These are phyloP conservation scores for Geranomyces variabilis DNA, from an alignment of 192 early-diverging fungal species.

Conservation along the genomic window DNA sequence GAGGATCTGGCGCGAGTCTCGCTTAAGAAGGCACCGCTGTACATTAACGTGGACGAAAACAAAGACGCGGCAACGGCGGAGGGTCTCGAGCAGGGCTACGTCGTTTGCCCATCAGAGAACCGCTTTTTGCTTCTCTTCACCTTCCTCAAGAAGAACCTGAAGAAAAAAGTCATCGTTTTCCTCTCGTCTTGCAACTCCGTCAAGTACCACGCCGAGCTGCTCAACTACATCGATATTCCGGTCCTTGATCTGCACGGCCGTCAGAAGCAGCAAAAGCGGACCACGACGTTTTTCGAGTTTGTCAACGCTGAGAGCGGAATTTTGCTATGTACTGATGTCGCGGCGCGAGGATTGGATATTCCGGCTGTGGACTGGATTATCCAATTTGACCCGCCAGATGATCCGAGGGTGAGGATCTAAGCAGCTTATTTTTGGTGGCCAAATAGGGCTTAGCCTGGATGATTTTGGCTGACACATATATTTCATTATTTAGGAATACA, in stretches of 20 bases:
- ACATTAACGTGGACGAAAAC: constrained; percentile 98
- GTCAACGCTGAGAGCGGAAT: constrained; percentile 93
- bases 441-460: not conserved
- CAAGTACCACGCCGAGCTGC: constrained; percentile 94
- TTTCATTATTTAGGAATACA: constrained; percentile 39
- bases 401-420: constrained; percentile 70
- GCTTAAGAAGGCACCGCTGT: constrained; percentile 91
- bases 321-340: constrained; percentile 95
- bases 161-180: constrained; percentile 99
- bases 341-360: constrained; percentile 96
- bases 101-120: constrained; percentile 88
- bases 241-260: constrained; percentile 96
- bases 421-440: not conserved
- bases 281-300: constrained; percentile 99
- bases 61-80: constrained; percentile 95
- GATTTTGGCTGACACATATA: not conserved
- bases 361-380: constrained; percentile 99
- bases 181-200: constrained; percentile 97
- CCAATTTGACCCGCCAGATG: constrained; percentile 99
- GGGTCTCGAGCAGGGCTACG: constrained; percentile 97
- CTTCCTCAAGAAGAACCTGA: constrained; percentile 95
- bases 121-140: constrained; percentile 97
- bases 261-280: constrained; percentile 98
- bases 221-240: constrained; percentile 99
- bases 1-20: constrained; percentile 98